These are phyloP conservation scores for Imleria badia DNA, from an alignment of 768 basidiomycete genomes.

Conservation along the genomic window DNA sequence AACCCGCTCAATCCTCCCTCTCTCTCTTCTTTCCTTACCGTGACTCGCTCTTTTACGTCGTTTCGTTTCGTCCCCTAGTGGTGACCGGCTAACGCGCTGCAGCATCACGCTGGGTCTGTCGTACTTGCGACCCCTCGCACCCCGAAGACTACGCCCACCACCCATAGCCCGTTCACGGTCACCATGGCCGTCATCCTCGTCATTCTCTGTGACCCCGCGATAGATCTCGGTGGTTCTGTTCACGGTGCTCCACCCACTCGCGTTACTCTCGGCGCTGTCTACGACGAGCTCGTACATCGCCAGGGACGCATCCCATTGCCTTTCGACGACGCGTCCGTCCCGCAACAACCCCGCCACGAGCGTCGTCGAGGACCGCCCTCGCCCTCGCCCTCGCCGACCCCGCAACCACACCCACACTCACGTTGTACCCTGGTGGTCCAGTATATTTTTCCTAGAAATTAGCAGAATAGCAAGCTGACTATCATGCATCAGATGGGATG, in stretches of 20 bases:
- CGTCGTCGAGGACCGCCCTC: slow-evolving; percentile 2
- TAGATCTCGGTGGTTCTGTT: slow-evolving; percentile 64
- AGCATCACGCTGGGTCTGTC: slow-evolving; percentile 67
- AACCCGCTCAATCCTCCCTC: slow-evolving; percentile 18
- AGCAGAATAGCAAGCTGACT: too few relatives aligned
- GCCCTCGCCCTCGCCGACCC: not conserved
- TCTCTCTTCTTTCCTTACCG: slow-evolving; percentile 49
- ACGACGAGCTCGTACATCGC: slow-evolving; percentile 24
- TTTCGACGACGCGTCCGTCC: slow-evolving; percentile 30
- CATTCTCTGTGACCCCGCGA: slow-evolving; percentile 33
- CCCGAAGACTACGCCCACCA: slow-evolving; percentile 57
- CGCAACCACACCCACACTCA: too few relatives aligned
- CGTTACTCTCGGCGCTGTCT: slow-evolving; percentile 48
- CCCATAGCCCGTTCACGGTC: slow-evolving; percentile 72
- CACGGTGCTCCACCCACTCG: slow-evolving; percentile 66
- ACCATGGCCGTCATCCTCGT: slow-evolving; percentile 63
- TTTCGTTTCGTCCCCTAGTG: too few relatives aligned
- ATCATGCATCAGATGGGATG: too few relatives aligned
- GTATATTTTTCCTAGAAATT: too few relatives aligned
- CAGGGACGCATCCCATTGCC: slow-evolving; percentile 44
- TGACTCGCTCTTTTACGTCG: slow-evolving; percentile 50
- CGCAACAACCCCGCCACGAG: not conserved
- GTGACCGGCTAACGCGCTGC: too few relatives aligned
- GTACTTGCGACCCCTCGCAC: slow-evolving; percentile 46
- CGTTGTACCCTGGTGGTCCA: too few relatives aligned